These are phyloP conservation scores for Cercospora berteroae DNA, from an alignment of 2,329 filamentous ascomycete species.

Conservation along the genomic window DNA sequence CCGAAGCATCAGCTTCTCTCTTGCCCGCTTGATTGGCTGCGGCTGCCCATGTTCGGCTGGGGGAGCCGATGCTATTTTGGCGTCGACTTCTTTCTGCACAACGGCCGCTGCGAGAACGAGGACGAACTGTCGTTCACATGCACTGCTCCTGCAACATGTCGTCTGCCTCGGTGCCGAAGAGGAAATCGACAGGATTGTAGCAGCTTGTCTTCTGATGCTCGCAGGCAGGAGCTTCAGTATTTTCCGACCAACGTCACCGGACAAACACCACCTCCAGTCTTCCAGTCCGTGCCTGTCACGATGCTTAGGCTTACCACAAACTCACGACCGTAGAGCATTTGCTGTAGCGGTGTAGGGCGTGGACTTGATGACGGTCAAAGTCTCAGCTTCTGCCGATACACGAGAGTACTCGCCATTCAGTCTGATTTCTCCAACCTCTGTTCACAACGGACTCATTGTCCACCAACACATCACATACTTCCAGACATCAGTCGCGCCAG, in stretches of 20 bases:
- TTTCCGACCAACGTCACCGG: not conserved
- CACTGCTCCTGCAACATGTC: not conserved
- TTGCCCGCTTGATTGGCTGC: constrained; percentile 1
- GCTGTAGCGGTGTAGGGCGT: not conserved
- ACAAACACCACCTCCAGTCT: not conserved
- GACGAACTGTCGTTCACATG: not conserved
- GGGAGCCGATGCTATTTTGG: not conserved
- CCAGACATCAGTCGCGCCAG: not conserved
- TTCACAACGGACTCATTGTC: not conserved
- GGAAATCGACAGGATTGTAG: not conserved
- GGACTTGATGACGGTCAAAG: not conserved
- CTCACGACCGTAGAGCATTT: not conserved
- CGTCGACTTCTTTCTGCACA: not conserved
- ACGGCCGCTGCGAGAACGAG: constrained; percentile 1
- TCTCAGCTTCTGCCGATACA: too few relatives aligned
- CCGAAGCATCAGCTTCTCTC: constrained; percentile 8
- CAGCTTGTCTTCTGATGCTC: not conserved
- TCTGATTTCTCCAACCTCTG: not conserved
- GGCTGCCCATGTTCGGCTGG: not conserved
- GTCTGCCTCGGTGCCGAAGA: constrained; percentile 4
- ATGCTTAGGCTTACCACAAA: not conserved
- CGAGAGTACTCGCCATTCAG: not conserved
- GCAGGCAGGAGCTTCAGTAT: not conserved
- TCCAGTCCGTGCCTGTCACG: not conserved
- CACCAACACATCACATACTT: not conserved